Conservation (phyloP, 2,329 filamentous ascomycete genomes). For the Fusarium sp. region DNA sequence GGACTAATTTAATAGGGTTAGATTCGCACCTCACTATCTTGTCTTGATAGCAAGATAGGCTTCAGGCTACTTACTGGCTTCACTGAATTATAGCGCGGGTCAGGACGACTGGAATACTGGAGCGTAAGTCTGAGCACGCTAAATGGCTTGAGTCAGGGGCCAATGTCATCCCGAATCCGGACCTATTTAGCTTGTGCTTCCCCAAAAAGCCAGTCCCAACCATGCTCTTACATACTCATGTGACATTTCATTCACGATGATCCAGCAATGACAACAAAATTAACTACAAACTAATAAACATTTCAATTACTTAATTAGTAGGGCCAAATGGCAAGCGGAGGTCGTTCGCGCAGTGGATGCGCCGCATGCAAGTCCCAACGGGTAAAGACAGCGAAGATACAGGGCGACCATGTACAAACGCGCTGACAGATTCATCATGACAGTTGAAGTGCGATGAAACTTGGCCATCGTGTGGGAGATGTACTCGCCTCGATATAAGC, state of each 20-base stretch:
- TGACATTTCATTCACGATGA: no score
- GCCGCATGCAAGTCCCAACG: background rate
- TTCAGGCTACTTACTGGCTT: fast-evolving
- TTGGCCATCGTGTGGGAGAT: background rate
- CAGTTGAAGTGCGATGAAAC: background rate
- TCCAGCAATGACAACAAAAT: fast-evolving
- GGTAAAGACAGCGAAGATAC: background rate
- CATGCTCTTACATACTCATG: background rate
- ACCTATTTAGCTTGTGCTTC: background rate
- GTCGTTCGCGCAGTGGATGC: background rate
- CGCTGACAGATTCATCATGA: background rate
- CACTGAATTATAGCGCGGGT: fast-evolving
- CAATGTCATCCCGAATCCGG: background rate
- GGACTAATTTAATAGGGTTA: fast-evolving
- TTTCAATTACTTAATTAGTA: fast-evolving
- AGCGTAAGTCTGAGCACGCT: background rate
- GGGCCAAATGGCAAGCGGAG: background rate
- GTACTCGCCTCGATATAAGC: background rate
- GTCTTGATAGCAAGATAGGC: background rate
- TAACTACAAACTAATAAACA: fast-evolving
- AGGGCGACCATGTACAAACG: fast-evolving
- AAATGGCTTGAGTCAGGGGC: background rate
- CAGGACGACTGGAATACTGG: no score
- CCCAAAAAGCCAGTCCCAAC: background rate
- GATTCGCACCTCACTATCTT: fast-evolving